phyloP scores from a whole-genome alignment of 768 basidiomycete species.

The Hebeloma cylindrosporum region DNA sequence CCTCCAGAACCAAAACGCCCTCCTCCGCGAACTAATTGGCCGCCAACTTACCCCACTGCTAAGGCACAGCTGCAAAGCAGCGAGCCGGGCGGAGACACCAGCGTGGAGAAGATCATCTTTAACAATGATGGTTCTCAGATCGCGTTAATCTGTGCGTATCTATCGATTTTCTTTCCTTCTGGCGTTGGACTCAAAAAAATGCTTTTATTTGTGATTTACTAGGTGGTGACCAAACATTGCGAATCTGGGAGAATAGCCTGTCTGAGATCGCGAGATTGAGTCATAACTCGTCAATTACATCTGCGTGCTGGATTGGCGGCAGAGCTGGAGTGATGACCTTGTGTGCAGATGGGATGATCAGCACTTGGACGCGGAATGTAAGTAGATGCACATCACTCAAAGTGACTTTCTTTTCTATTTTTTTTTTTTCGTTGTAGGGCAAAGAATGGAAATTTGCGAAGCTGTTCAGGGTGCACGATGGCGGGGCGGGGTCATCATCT shows the following conservation, averaged over 20 bases:
- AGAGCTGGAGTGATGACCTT: conserved; percentile 58
- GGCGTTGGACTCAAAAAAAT: conserved; percentile 1
- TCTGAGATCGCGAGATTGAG: conserved; percentile 56
- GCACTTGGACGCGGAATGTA: conserved; percentile 54
- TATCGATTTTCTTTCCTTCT: conserved; percentile 1
- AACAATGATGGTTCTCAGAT: conserved; percentile 54
- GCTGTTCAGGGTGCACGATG: conserved; percentile 28
- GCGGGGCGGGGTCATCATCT: too few species aligned
- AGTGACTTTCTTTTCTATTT: not conserved
- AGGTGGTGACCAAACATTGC: conserved; percentile 61
- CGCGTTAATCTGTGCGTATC: conserved; percentile 55
- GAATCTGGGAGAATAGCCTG: conserved; percentile 56
- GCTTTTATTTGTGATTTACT: conserved; percentile 1
- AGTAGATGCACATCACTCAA: conserved; percentile 27
- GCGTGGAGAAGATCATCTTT: conserved; percentile 49
- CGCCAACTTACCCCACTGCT: conserved; percentile 40
- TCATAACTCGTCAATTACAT: conserved; percentile 45
- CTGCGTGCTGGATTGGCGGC: conserved; percentile 59
- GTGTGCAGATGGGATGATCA: conserved; percentile 54
- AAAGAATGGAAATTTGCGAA: conserved; percentile 53
- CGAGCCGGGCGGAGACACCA: conserved; percentile 43
- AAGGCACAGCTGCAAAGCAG: conserved; percentile 41
- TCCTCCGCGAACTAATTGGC: conserved; percentile 45
- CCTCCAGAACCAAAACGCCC: conserved; percentile 20
- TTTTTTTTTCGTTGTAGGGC: conserved; percentile 7